Base-by-base conservation (phyloP, 495 filamentous ascomycete genomes). In the Hypomontagnella submonticulosa region DNA sequence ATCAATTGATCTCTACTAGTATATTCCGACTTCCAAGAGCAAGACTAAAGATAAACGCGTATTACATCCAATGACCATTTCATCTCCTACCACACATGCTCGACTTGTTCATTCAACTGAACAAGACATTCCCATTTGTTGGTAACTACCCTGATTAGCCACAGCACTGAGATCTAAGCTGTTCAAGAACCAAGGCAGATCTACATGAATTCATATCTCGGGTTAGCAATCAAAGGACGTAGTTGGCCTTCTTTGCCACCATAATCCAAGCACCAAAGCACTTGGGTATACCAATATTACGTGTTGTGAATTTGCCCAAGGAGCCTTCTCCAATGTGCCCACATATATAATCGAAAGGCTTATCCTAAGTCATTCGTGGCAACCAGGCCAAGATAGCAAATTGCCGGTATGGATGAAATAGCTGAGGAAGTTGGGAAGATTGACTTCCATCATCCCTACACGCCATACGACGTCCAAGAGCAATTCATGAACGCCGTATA, bases 401-500 rank as follows among this genome's bases (percentile, higher is more conserved):
- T 23, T 13, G 9, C 36, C 32, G 59, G 20, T 16, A 74, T 74
- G 66, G 71, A 73, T 37, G 59, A 71, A 8, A 40, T 69, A 8
- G 65, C 53, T 19, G 63, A 65, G 6, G 57, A 54, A 32, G 42
- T 69, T 30, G 49, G 60, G 38, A 71, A 70, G 13, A 70, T 76
- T 20, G 80, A 92, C 75, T 98, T 97, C 72, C 90, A 97, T 72
- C 95, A 99, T 74, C 95, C 95, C 8, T 98, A 89, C 75, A 84
- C 87, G 32, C 95, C 96, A 0, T 99, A 99, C 79, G 83, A 88
- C 11, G 95, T 98, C 52, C 95, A 99, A 70, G 80, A 89, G 23
- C 79, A 92, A 61, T 95, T 99, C 71, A 99, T 99, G 95, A 87
- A 83, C 50, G 85, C 90, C 1, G 81, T 96, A 9, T 99, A 98